These are phyloP conservation scores for Neurospora cerealis DNA, from an alignment of 495 filamentous ascomycete genomes.

Conservation along the genomic window DNA sequence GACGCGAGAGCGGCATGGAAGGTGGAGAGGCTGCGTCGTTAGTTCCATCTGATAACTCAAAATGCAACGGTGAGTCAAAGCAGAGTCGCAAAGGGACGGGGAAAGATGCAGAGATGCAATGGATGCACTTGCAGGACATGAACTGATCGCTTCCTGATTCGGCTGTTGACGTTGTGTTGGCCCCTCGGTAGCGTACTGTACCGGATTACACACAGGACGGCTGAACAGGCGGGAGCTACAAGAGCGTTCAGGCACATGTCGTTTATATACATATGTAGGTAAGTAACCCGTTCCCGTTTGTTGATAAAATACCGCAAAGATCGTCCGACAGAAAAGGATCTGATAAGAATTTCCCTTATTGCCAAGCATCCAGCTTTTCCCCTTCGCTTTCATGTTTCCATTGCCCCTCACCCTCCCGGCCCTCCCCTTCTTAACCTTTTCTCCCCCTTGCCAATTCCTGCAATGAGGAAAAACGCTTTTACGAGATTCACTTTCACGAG, in stretches of 20 bases:
- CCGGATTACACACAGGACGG: neutral
- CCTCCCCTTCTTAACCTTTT: neutral
- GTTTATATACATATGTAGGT: neutral
- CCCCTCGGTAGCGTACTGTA: neutral
- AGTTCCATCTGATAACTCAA: constrained; percentile 28
- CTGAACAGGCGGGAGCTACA: neutral
- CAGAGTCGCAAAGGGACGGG: neutral
- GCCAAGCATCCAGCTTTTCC: constrained; percentile 8
- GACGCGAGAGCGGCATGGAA: neutral
- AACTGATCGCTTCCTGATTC: neutral
- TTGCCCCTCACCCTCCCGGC: neutral
- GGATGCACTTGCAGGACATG: neutral
- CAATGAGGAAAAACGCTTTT: neutral
- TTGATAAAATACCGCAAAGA: constrained; percentile 20
- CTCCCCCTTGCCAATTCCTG: neutral
- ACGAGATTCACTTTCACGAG: neutral
- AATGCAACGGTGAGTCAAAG: neutral
- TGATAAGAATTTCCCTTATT: constrained; percentile 29
- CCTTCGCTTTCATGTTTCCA: neutral
- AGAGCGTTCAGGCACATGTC: neutral
- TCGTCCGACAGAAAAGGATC: constrained; percentile 16
- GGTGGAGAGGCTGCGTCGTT: neutral
- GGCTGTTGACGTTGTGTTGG: neutral
- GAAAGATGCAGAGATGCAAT: neutral
- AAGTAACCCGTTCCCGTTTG: neutral